Evolutionary conservation across 495 filamentous ascomycete genomes (phyloP), one percentile per base, ranked within the genome.

Genomic region (Aspergillus conjunctus): DNA sequence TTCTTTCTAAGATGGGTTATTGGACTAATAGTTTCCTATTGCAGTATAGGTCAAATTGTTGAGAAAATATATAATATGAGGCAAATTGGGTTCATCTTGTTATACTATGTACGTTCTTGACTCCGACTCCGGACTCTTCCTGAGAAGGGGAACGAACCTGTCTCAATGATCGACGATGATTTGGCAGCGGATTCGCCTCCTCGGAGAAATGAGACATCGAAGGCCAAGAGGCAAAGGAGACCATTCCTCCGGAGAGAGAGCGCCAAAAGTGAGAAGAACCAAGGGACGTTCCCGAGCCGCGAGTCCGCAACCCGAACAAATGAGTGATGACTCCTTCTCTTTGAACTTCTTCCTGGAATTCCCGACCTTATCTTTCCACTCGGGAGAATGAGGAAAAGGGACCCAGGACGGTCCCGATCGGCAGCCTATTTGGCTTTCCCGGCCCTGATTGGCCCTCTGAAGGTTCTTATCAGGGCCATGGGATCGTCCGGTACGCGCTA

Each of bases 401-500:
- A 21, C 7, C n/a, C 6, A 48, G 44, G 20, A 48, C 18, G 2
- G 26, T 26, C 26, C 44, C 44, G 44, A 48, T 48, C 44, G 44
- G 44, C 44, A 20, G n/a, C 17, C 7, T 48, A 11, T 18, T 22
- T 7, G 18, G 7, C 6, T 0, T 21, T 22, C 44, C n/a, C n/a
- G 20, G 44, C 44, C 18, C 15, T 48, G 44, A 48, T 48, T 48
- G 44, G 44, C 44, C 18, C 4, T 7, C n/a, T 1, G 20, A 22
- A 48, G 44, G 15, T 48, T 48, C 44, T 48, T 48, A 48, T 48
- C 44, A 48, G 44, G n/a, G 30, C 21, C 32, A 21, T 21, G 6
- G 32, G 49, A 51, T 51, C 49, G 49, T 9, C 45, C 33, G 26
- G 26, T 26, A 26, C 26, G 2, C 49, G 34, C 57, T 60, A 60